These are phyloP conservation scores for Rhodotorula graminis DNA, from an alignment of 768 basidiomycete genomes.

Conservation along the genomic window DNA sequence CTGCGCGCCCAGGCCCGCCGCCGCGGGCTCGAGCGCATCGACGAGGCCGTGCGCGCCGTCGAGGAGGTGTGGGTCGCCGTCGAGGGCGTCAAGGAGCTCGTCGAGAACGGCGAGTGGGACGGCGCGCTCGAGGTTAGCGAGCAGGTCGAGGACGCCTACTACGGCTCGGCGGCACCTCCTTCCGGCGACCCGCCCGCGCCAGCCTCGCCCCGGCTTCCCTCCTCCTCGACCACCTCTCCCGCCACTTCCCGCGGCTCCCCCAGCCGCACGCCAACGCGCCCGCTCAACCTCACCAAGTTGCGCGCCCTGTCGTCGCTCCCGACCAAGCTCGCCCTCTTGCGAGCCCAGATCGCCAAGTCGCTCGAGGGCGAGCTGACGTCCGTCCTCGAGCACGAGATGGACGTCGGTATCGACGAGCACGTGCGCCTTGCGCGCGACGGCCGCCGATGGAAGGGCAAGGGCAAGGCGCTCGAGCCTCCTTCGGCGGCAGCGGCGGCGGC, in stretches of 20 bases:
- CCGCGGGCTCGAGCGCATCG: slow-evolving; percentile 56
- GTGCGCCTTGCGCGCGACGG: slow-evolving; percentile 55
- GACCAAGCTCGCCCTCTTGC: slow-evolving; percentile 63
- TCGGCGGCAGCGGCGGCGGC: too few species aligned
- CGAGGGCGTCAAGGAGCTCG: slow-evolving; percentile 69
- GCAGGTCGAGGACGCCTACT: slow-evolving; percentile 53
- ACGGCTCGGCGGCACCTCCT: not conserved
- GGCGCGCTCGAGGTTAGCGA: slow-evolving; percentile 74
- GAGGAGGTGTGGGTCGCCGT: slow-evolving; percentile 62
- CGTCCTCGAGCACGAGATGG: slow-evolving; percentile 63
- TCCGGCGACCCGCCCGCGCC: not conserved
- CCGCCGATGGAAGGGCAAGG: slow-evolving; percentile 44
- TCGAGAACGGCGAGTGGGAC: slow-evolving; percentile 80
- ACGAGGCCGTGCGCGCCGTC: slow-evolving; percentile 54
- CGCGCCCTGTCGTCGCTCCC: slow-evolving; percentile 72
- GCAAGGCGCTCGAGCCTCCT: slow-evolving; percentile 49
- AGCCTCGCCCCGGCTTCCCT: slow-evolving; percentile 24
- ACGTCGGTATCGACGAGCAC: slow-evolving; percentile 57
- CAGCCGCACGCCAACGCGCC: not conserved
- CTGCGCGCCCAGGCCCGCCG: slow-evolving; percentile 56
- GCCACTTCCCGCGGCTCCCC: slow-evolving; percentile 1
- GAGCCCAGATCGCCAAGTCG: slow-evolving; percentile 68
- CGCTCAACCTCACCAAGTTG: slow-evolving; percentile 63
- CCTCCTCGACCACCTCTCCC: slow-evolving; percentile 2
- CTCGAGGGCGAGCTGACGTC: slow-evolving; percentile 73